Evolutionary conservation across 768 basidiomycete genomes (phyloP), one percentile per base, ranked within the genome.

Genomic region (Termitomyces heimii): DNA sequence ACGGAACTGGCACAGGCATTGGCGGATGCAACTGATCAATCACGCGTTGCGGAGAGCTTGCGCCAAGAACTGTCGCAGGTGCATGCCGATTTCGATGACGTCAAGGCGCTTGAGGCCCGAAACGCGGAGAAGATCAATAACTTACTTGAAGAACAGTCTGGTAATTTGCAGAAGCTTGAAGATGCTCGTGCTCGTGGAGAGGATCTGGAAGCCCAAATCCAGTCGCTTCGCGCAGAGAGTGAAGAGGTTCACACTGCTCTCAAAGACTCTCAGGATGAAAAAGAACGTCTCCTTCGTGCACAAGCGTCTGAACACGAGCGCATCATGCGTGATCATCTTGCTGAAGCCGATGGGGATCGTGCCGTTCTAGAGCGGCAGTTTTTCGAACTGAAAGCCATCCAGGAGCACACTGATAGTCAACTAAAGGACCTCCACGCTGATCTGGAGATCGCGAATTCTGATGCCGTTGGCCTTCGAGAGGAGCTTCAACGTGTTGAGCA

Each of bases 291-390:
- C 16, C 71, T 93, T 56, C 82, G 79, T 42, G 79, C 77, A 3
- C 91, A 93, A 67, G 87, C 89, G 7, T 83, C 81, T 14, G 89
- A 82, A 63, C 80, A 82, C 60, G 80, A 82, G 39, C 74, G 78
- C 22, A 76, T 79, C 49, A 83, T 97, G 60, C 82, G 92, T 1
- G 94, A 97, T 67, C 90, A 94, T 64, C 87, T 89, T 54, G 89
- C 89, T 3, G 95, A 98, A 70, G 91, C 94, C 14, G 93, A 97
- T 65, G 91, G 94, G 1, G 94, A 98, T 68, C 83, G 93, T 8
- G 94, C 94, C 0, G 92, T 96, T 14, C 76, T 97, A 46, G 94
- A 97, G 71, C 85, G 94, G 50, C 89, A 94, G 68, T 86, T 89
- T 67, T 83, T 81, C 40, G 89, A 91, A 66, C 73, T 91, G 37